Base-by-base conservation (phyloP, 768 basidiomycete genomes). In the Phlegmacium glaucopus region DNA sequence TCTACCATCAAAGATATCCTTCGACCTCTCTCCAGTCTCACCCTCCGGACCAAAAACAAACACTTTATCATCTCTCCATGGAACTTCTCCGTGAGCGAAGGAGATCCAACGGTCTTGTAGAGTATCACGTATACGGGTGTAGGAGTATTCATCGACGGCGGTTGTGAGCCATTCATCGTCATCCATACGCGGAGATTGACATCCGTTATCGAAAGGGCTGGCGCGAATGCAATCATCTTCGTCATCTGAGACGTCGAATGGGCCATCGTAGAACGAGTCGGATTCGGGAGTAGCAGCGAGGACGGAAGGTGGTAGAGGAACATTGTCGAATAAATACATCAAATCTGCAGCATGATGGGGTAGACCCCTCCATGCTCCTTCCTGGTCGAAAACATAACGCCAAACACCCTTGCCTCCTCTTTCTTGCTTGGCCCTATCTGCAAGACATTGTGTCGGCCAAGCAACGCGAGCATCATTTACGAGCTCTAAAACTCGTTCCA, bases 21-120 rank as follows among this genome's bases (percentile, higher is more conserved):
- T 68, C 11, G 78, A 79, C 39, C 88, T 78, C 63, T 88, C 87
- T 39, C 88, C 88, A 0, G 79, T 80, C 66, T 90, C 88, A 44
- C 87, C 88, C 60, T 90, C 87, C 0, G 88, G 88, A 4, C 88
- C 88, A 54, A 90, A 88, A 15, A 90, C 86, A 61, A 77, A 89
- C 39, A 87, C 77, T 64, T 79, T 85, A 76, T 78, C 47, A 67
- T 68, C 57, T 4, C 52, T 44, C 87, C 88, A 90, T 7, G 87
- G 87, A 4, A 70, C 76, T 60, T 85, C 81, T 5, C 85, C 87
- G 60, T 87, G 63, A 6, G 87, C 86, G 47, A 90, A 90, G 16
- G 80, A 61, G 17, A 90, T 76, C 88, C 88, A 90, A 35, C 78
- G 74, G 52, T 80, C 76, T 61, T 90, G 87, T 42, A 90, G 77